Conservation (phyloP, 2,329 filamentous ascomycete species). For the Talaromyces marneffei region DNA sequence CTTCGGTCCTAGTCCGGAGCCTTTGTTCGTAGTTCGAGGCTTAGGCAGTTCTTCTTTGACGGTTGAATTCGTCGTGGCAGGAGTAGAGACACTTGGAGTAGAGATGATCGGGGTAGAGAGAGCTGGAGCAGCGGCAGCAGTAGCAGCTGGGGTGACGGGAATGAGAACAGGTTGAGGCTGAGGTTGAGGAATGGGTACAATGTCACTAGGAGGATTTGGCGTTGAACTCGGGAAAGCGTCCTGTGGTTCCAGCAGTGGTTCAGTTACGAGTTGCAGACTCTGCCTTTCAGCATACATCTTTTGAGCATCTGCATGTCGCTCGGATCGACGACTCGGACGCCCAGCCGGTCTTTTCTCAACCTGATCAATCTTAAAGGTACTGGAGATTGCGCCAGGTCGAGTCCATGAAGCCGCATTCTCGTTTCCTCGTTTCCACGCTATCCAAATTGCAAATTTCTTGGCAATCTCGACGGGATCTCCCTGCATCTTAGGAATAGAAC, state of each 20-base stretch:
- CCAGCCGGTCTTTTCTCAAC: constrained; percentile 51
- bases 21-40: constrained; percentile 47
- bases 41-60: constrained; percentile 29
- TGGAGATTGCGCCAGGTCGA: constrained; percentile 50
- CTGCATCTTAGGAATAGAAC: constrained; percentile 57
- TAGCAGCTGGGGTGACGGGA: constrained; percentile 7
- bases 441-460: constrained; percentile 58
- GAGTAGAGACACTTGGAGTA: constrained; percentile 8
- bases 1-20: constrained; percentile 56
- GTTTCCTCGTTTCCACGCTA: constrained; percentile 62
- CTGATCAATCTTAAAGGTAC: constrained; percentile 44
- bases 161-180: constrained; percentile 15
- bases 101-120: constrained; percentile 12
- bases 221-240: constrained; percentile 15
- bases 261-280: constrained; percentile 31
- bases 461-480: constrained; percentile 57
- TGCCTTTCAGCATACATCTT: constrained; percentile 37
- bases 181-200: constrained; percentile 16
- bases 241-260: constrained; percentile 19
- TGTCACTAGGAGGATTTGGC: constrained; percentile 23
- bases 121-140: neutral
- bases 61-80: constrained; percentile 16
- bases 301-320: constrained; percentile 46
- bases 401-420: constrained; percentile 59
- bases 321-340: constrained; percentile 51